Evolutionary conservation across 2,329 filamentous ascomycete genomes (phyloP).

Genomic region (Aspergillus pseudoterreus): DNA sequence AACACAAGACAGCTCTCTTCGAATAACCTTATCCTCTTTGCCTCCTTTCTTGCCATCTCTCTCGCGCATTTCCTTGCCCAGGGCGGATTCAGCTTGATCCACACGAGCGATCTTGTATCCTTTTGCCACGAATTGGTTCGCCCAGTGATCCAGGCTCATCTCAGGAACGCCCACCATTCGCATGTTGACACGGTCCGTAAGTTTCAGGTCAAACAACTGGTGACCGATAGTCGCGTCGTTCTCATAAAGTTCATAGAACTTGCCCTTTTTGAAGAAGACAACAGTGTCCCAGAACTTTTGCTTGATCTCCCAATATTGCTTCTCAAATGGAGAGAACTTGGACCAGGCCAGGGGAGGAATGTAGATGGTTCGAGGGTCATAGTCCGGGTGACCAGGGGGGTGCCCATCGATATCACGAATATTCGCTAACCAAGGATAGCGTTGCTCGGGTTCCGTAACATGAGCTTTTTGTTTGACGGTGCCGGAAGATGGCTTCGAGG

Average conservation of each 20-base stretch:
- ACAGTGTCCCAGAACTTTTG: conserved; percentile 96
- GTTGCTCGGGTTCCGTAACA: conserved; percentile 74
- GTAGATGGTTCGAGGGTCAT: conserved; percentile 85
- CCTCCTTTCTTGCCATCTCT: conserved; percentile 55
- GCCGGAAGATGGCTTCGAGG: conserved; percentile 32
- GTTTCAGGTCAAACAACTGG: conserved; percentile 93
- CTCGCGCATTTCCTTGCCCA: conserved; percentile 99
- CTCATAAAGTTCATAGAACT: conserved; percentile 98
- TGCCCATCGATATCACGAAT: conserved; percentile 81
- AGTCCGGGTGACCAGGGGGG: conserved; percentile 75
- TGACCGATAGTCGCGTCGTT: conserved; percentile 96
- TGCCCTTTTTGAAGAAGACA: conserved; percentile 99
- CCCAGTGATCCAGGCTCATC: conserved; percentile 92
- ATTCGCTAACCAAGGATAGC: conserved; percentile 87
- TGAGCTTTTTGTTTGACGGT: conserved; percentile 64
- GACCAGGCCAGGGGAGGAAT: conserved; percentile 76
- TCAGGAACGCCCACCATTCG: conserved; percentile 98
- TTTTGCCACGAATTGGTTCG: conserved; percentile 96
- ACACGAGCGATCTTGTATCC: conserved; percentile 96
- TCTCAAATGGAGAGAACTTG: conserved; percentile 90
- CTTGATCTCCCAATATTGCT: conserved; percentile 99
- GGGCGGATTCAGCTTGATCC: conserved; percentile 91
- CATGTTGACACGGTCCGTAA: conserved; percentile 98
- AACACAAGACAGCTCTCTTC: conserved; percentile 83
- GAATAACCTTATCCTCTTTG: conserved; percentile 90